Base-by-base conservation (phyloP, 2,329 filamentous ascomycete genomes). In the Trichophyton verrucosum region DNA sequence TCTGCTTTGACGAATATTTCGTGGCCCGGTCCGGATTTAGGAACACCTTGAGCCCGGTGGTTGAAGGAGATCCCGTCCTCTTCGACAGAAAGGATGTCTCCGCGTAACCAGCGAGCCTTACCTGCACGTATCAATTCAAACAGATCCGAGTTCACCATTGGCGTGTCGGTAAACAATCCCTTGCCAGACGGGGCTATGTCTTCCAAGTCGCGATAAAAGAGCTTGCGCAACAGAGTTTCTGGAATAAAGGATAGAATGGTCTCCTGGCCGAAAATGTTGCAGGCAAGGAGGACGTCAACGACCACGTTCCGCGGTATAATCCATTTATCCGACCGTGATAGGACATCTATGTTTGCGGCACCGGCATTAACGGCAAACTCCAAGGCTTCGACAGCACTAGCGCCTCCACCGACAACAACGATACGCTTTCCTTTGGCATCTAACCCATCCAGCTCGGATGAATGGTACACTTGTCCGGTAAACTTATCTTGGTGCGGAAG, bases 141-240 rank as follows among this genome's bases (percentile, higher is more conserved):
- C 0, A 95, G 81, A 53, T 91, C 85, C 15, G 85, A 87, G 72
- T 94, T 95, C 24, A 94, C 88, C 88, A 94, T 92, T 0, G 89
- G 89, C 0, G 89, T 95, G 58, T 88, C 86, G 30, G 81, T 90
- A 71, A 90, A 95, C n/a, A 94, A 75, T 7, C 88, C 88, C 68
- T 86, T 85, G 27, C 81, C 77, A 1, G 81, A 75, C 0, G 89
- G 89, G 0, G 88, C 82, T 3, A 95, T 79, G 65, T 91, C 84
- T 66, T 85, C 76, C 2, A 95, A 80, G 66, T 94, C 89, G 15
- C 89, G 83, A 71, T 95, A 95, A 77, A 95, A 95, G 76, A 92
- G 81, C 64, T 86, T 83, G 63, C 84, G 84, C 0, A 95, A 81
- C 0, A 95, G 75, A 51, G 78, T 78, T 71, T 95, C 89, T 0